These are phyloP conservation scores for Cercospora sesami DNA, from an alignment of 2,329 filamentous ascomycete species.

Conservation along the genomic window DNA sequence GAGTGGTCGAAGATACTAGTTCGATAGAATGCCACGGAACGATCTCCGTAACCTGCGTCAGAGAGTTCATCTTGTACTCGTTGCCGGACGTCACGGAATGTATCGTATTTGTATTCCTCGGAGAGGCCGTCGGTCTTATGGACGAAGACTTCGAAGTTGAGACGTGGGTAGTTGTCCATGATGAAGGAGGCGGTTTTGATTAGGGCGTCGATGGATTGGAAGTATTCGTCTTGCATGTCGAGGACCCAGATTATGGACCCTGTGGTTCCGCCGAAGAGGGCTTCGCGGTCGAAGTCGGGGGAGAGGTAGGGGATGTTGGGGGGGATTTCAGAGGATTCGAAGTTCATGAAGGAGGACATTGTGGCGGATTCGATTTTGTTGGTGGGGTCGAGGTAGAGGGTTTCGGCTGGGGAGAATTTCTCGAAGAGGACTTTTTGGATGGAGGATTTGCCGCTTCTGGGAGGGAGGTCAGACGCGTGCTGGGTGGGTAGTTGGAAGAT, in stretches of 20 bases:
- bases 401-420: slow-evolving; percentile 94
- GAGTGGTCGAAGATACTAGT: slow-evolving; percentile 98
- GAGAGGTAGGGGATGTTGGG: slow-evolving; percentile 93
- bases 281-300: slow-evolving; percentile 83
- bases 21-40: slow-evolving; percentile 89
- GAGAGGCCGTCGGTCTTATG: slow-evolving; percentile 98
- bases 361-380: slow-evolving; percentile 91
- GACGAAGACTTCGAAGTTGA: slow-evolving; percentile 98
- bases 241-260: slow-evolving; percentile 98
- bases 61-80: slow-evolving; percentile 94
- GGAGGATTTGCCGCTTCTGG: slow-evolving; percentile 93
- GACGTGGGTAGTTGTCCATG: slow-evolving; percentile 82
- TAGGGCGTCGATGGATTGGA: slow-evolving; percentile 82
- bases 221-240: slow-evolving; percentile 96
- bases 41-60: slow-evolving; percentile 89
- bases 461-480: neutral
- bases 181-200: slow-evolving; percentile 88
- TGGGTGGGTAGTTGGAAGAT: neutral
- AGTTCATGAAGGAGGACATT: slow-evolving; percentile 98
- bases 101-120: slow-evolving; percentile 94
- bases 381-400: slow-evolving; percentile 91
- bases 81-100: slow-evolving; percentile 94
- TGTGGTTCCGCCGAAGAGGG: slow-evolving; percentile 82
- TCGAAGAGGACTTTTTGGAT: slow-evolving; percentile 99
- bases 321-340: slow-evolving; percentile 97